Conservation (phyloP, 2,329 filamentous ascomycete genomes). For the Fusarium devonianum region DNA sequence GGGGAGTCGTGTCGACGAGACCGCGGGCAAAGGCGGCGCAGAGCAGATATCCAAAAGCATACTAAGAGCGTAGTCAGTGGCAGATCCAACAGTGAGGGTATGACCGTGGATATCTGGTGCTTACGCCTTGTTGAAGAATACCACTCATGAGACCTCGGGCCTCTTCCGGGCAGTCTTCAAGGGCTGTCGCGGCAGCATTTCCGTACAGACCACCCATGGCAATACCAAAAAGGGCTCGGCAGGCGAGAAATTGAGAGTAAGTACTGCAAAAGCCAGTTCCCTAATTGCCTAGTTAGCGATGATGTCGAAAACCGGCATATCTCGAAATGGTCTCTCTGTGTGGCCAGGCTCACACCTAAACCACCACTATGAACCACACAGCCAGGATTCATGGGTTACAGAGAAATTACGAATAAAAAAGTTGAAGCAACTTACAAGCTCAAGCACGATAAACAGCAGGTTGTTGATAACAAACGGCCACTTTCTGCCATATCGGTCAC, state of each 20-base stretch:
- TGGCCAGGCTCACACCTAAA: not conserved
- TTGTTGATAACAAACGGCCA: slow-evolving; percentile 83
- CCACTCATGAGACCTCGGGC: slow-evolving; percentile 78
- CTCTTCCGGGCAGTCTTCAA: slow-evolving; percentile 75
- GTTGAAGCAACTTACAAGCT: slow-evolving; percentile 61
- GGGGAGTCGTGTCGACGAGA: slow-evolving; percentile 76
- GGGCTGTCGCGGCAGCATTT: slow-evolving; percentile 78
- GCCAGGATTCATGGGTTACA: not conserved
- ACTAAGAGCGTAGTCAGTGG: slow-evolving; percentile 47
- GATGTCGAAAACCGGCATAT: too few species aligned
- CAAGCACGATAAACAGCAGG: slow-evolving; percentile 73
- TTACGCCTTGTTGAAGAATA: slow-evolving; percentile 74
- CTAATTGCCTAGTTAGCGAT: slow-evolving; percentile 42
- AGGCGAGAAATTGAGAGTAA: slow-evolving; percentile 75
- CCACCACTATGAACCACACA: not conserved
- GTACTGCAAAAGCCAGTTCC: slow-evolving; percentile 73
- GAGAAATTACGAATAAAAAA: not conserved
- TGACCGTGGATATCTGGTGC: slow-evolving; percentile 8
- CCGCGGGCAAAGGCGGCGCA: slow-evolving; percentile 67
- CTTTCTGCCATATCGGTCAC: slow-evolving; percentile 65
- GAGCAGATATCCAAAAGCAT: slow-evolving; percentile 70
- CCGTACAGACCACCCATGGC: slow-evolving; percentile 86
- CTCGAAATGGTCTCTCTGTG: too few species aligned
- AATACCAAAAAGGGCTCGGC: slow-evolving; percentile 77
- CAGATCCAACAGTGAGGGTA: not conserved